Conservation (phyloP, 1,284 basidiomycete genomes). For the Earliella scabrosa region DNA sequence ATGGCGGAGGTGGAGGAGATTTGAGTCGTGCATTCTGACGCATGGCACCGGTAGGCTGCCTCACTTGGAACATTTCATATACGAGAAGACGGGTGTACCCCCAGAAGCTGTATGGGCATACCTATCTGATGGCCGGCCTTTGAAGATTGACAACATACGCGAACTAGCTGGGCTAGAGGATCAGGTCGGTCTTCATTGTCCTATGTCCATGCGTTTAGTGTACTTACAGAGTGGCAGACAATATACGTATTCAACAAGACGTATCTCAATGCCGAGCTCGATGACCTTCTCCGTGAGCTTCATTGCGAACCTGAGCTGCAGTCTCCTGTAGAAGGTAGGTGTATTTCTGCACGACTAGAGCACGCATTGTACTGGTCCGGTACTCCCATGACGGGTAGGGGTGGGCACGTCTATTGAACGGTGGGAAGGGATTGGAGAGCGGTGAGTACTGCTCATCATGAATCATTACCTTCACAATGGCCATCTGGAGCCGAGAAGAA, state of each 20-base stretch:
- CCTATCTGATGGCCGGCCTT: slow-evolving; percentile 72
- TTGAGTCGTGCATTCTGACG: not conserved
- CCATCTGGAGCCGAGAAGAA: too few relatives aligned
- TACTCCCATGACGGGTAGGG: too few relatives aligned
- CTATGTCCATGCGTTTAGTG: not conserved
- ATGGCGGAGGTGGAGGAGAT: not conserved
- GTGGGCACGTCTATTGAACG: too few relatives aligned
- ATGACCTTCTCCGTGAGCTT: slow-evolving; percentile 63
- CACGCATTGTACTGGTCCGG: too few relatives aligned
- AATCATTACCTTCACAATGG: too few relatives aligned
- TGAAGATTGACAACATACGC: slow-evolving; percentile 69
- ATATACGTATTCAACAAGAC: slow-evolving; percentile 83
- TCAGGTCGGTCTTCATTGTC: slow-evolving; percentile 46
- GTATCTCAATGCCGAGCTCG: slow-evolving; percentile 69
- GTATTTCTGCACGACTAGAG: not conserved
- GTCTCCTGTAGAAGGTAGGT: slow-evolving; percentile 66
- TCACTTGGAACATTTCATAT: slow-evolving; percentile 70
- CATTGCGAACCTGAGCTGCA: slow-evolving; percentile 64
- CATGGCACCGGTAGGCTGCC: slow-evolving; percentile 58
- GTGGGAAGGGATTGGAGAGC: too few relatives aligned
- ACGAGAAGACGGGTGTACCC: slow-evolving; percentile 68
- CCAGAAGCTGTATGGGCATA: slow-evolving; percentile 74
- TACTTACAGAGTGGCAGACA: slow-evolving; percentile 42
- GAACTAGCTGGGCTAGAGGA: slow-evolving; percentile 74
- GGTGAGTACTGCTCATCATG: too few relatives aligned